Evolutionary conservation across 139 green algal species (phyloP).

Genomic region (Auxenochlorella pyrenoidosa): DNA sequence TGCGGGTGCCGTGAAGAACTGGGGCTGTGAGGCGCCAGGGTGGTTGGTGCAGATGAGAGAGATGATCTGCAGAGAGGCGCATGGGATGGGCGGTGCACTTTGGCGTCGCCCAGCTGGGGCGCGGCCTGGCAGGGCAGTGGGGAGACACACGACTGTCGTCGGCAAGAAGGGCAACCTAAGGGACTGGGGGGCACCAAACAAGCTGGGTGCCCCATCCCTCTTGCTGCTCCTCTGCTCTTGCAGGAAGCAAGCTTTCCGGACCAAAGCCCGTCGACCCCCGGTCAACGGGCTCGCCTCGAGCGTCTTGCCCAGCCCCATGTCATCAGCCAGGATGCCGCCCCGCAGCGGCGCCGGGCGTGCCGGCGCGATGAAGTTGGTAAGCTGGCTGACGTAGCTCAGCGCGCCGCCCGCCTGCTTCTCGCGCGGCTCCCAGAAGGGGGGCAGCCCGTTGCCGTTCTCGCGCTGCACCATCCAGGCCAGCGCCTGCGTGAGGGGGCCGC

Average conservation of each 20-base stretch:
- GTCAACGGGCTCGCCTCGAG: slow-evolving; percentile 39
- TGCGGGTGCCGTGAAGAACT: neutral
- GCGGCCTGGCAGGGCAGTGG: no score
- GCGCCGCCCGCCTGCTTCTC: neutral
- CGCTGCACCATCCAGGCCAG: slow-evolving; percentile 78
- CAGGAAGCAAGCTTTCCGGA: no score
- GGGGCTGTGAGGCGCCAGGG: slow-evolving; percentile 43
- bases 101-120: no score
- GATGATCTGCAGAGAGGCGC: slow-evolving; percentile 49
- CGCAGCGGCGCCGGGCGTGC: slow-evolving; percentile 52
- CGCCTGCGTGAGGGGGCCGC: slow-evolving; percentile 38
- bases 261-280: neutral
- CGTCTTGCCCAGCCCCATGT: slow-evolving; percentile 84
- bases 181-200: neutral
- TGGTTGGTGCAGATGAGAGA: slow-evolving; percentile 70
- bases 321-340: slow-evolving; percentile 80
- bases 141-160: no score
- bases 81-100: no score
- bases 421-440: slow-evolving; percentile 65
- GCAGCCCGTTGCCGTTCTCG: slow-evolving; percentile 70
- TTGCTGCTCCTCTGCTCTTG: no score
- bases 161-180: no score
- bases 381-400: slow-evolving; percentile 22
- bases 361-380: slow-evolving; percentile 56
- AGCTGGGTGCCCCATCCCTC: no score